phyloP scores from a whole-genome alignment of 2,329 filamentous ascomycete species.

The Trichoderma guizhouense region DNA sequence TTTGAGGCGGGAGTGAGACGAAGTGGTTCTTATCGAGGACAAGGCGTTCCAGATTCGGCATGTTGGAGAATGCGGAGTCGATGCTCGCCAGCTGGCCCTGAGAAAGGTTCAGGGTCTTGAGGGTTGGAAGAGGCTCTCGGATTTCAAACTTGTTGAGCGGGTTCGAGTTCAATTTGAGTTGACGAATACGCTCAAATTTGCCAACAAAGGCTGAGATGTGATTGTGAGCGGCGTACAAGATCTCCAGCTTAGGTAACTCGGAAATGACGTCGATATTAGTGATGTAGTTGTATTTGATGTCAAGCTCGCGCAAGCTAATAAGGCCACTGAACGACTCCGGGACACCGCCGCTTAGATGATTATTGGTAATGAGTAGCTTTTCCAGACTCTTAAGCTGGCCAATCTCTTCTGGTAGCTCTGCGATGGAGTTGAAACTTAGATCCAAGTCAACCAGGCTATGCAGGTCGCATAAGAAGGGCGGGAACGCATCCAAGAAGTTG shows the following conservation, averaged over 20 bases:
- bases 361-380: conserved; percentile 93
- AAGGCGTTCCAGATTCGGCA: conserved; percentile 82
- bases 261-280: conserved; percentile 85
- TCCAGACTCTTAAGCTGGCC: conserved; percentile 77
- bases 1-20: conserved; percentile 78
- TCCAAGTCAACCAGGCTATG: conserved; percentile 86
- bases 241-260: conserved; percentile 79
- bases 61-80: conserved; percentile 82
- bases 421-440: conserved; percentile 93
- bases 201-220: conserved; percentile 85
- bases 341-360: conserved; percentile 73
- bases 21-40: conserved; percentile 95
- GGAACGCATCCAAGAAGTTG: conserved; percentile 83
- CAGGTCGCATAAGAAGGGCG: conserved; percentile 77
- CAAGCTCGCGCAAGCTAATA: conserved; percentile 78
- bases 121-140: conserved; percentile 68
- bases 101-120: conserved; percentile 84
- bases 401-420: conserved; percentile 70
- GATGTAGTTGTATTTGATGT: conserved; percentile 90
- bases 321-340: conserved; percentile 71
- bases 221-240: conserved; percentile 88
- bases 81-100: conserved; percentile 88
- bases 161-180: conserved; percentile 88
- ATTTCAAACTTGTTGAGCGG: conserved; percentile 93
- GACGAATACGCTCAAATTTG: conserved; percentile 78